These are phyloP conservation scores for Aspergillus asperescens DNA, from an alignment of 495 filamentous ascomycete genomes.

Conservation along the genomic window DNA sequence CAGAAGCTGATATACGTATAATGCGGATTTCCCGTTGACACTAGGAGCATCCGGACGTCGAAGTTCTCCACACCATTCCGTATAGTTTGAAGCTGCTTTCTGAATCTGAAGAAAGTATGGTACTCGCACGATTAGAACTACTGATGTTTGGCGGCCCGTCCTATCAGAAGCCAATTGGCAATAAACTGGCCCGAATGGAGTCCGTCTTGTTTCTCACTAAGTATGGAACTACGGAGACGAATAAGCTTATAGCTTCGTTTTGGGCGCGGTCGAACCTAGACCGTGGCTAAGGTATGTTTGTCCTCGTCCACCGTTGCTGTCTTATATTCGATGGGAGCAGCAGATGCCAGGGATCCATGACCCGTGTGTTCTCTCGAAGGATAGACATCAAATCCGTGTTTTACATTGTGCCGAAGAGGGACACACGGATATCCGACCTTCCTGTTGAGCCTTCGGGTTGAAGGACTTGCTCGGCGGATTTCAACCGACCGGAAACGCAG, in stretches of 20 bases:
- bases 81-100: conserved; percentile 46
- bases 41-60: conserved; percentile 29
- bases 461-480: conserved; percentile 45
- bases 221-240: conserved; percentile 48
- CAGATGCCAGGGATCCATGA: conserved; percentile 47
- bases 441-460: conserved; percentile 54
- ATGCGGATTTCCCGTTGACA: conserved; percentile 40
- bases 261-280: conserved; percentile 42
- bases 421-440: too few species aligned
- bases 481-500: background rate
- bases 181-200: conserved; percentile 44
- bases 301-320: conserved; percentile 19
- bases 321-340: conserved; percentile 46
- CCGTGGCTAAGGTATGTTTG: conserved; percentile 64
- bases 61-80: conserved; percentile 43
- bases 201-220: conserved; percentile 47
- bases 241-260: conserved; percentile 49
- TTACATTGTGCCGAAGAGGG: too few species aligned
- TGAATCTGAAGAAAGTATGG: conserved; percentile 38
- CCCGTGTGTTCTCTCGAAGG: conserved; percentile 45
- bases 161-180: conserved; percentile 47
- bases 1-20: conserved; percentile 40
- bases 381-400: conserved; percentile 66
- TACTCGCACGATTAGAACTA: conserved; percentile 35
- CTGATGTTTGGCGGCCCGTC: conserved; percentile 45